Evolutionary conservation across 768 basidiomycete genomes (phyloP), one percentile per base, ranked within the genome.

Genomic region (Fistulinella prunicolor): DNA sequence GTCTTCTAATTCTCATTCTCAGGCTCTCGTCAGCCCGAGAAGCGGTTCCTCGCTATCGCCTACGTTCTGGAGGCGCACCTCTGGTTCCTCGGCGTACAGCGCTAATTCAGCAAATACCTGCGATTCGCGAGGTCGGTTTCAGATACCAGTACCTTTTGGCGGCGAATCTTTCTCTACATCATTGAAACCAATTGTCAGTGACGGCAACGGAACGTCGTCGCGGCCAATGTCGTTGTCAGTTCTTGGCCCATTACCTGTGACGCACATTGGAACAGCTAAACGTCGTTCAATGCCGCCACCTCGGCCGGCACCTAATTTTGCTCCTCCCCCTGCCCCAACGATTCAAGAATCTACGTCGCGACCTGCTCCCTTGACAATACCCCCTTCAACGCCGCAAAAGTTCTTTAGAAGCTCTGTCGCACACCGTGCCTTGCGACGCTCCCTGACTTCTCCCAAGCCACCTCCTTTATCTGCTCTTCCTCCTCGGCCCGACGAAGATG

Each of bases 201-300:
- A 46, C 12, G 53, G 41, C 16, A 44, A 44, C 10, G 53, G 47
- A 20, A 16, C 22, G 3, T 41, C 54, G 8, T 43, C 48, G 36
- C 40, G 62, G 28, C 59, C 61, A 6, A 55, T 62, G 47, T 66
- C 64, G 20, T 46, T 64, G 38, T 51, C 52, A 8, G 44, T 53
- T 20, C 22, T 53, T 40, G 46, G 50, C 6, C 47, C 54, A 20
- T 54, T 51, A 17, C 46, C 50, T 13, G 40, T 54, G 32, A 46
- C 53, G 9, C 42, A 56, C 42, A 40, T 43, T 24, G 54, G 51
- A 29, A 68, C 72, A 5, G 54, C 72, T 24, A 76, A 83, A 57
- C 74, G 87, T 34, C 59, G 70, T 17, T 87, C 85, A 4, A 77
- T 86, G 63, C 86, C 87, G 3, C 88, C 87, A 16, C 85, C 81